Evolutionary conservation across 2,329 filamentous ascomycete species (phyloP).

Genomic region (Emmonsiellopsis sp.): DNA sequence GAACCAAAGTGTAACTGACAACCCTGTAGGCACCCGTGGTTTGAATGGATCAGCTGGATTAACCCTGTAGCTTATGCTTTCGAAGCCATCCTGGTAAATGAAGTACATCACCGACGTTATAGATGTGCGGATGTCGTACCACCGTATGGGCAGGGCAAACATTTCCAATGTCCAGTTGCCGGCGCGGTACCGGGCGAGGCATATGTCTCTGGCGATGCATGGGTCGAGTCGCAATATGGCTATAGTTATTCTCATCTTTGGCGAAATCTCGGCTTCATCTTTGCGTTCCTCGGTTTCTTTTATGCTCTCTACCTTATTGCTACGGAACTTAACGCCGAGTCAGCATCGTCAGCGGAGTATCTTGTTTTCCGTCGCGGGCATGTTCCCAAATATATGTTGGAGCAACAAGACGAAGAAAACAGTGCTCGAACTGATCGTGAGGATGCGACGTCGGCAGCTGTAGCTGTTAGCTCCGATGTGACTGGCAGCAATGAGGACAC

Average conservation of each 20-base stretch:
- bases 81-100: conserved; percentile 49
- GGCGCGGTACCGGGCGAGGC: conserved; percentile 47
- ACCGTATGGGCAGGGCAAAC: conserved; percentile 37
- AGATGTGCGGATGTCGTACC: conserved; percentile 45
- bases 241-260: conserved; percentile 53
- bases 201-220: conserved; percentile 53
- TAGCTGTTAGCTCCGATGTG: conserved; percentile 6
- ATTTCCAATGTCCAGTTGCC: conserved; percentile 46
- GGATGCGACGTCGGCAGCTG: conserved; percentile 6
- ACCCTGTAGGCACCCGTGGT: conserved; percentile 47
- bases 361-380: conserved; percentile 57
- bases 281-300: conserved; percentile 57
- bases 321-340: conserved; percentile 56
- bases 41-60: conserved; percentile 58
- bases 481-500: conserved; percentile 9
- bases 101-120: conserved; percentile 51
- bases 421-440: not conserved
- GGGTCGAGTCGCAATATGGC: conserved; percentile 46
- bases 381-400: conserved; percentile 28
- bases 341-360: conserved; percentile 56
- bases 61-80: conserved; percentile 60
- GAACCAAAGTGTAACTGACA: too few species aligned
- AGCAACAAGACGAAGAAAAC: conserved; percentile 6
- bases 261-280: conserved; percentile 61
- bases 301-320: conserved; percentile 54